Evolutionary conservation across 257 asterid species (phyloP).

Genomic region (Solanum raphanifolium): DNA sequence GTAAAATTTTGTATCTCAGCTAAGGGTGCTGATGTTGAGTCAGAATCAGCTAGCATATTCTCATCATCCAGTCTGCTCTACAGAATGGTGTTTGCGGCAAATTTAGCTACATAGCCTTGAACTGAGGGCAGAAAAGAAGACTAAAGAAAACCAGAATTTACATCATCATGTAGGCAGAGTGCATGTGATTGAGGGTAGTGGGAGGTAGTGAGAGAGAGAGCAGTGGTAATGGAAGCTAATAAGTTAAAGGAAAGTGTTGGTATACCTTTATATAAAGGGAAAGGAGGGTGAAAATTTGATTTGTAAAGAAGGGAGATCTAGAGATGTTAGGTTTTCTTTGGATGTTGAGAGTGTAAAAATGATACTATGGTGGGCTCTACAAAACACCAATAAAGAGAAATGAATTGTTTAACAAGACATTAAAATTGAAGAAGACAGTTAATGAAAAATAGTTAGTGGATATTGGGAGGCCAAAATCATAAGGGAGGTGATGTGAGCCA

Average conservation of each 20-base stretch:
- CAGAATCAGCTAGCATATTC: not conserved
- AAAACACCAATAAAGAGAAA: not conserved
- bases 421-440: not conserved
- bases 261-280: not conserved
- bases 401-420: not conserved
- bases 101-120: slow-evolving; percentile 7
- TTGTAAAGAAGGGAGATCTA: not conserved
- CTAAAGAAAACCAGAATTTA: not conserved
- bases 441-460: not conserved
- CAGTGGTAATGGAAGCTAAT: not conserved
- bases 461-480: not conserved
- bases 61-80: slow-evolving; percentile 8
- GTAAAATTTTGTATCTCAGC: slow-evolving; percentile 10
- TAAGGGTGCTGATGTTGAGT: slow-evolving; percentile 5
- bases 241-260: not conserved
- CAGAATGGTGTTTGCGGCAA: slow-evolving; percentile 7
- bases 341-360: not conserved
- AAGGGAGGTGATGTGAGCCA: not conserved
- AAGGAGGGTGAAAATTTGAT: not conserved
- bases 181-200: not conserved
- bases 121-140: not conserved
- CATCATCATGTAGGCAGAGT: not conserved
- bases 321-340: not conserved
- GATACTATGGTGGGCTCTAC: not conserved
- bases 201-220: not conserved